These are phyloP conservation scores for Singerocomus inundabilis DNA, from an alignment of 1,284 basidiomycete species.

Conservation along the genomic window DNA sequence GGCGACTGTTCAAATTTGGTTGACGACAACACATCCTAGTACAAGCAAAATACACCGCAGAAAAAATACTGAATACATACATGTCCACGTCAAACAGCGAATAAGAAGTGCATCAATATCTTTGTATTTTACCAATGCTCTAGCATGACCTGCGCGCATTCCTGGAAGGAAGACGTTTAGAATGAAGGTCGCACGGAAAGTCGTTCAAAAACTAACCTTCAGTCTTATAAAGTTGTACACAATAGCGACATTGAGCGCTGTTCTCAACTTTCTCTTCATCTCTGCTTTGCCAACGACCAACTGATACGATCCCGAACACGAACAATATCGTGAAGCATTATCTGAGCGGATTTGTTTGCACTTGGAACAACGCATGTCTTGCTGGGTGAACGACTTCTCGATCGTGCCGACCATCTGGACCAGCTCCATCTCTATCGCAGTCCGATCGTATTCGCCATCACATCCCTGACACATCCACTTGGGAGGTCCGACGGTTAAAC, in stretches of 20 bases:
- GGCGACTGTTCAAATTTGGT: no score
- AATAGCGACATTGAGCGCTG: slow-evolving; percentile 79
- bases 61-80: slow-evolving; percentile 7
- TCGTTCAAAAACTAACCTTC: slow-evolving; percentile 46
- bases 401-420: slow-evolving; percentile 75
- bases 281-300: slow-evolving; percentile 72
- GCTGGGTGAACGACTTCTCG: slow-evolving; percentile 79
- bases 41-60: no score
- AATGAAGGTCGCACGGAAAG: not conserved
- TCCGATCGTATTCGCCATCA: slow-evolving; percentile 84
- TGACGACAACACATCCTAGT: no score
- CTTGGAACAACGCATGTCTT: slow-evolving; percentile 85
- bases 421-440: slow-evolving; percentile 82
- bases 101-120: not conserved
- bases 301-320: slow-evolving; percentile 84
- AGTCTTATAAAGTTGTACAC: slow-evolving; percentile 66
- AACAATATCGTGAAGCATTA: slow-evolving; percentile 83
- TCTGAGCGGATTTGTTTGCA: slow-evolving; percentile 89
- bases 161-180: slow-evolving; percentile 37
- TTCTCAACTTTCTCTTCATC: slow-evolving; percentile 65
- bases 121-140: slow-evolving; percentile 40
- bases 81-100: not conserved
- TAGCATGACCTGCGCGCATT: slow-evolving; percentile 51
- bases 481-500: slow-evolving; percentile 43
- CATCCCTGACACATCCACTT: slow-evolving; percentile 74